These are phyloP conservation scores for Asclepias syriaca DNA, from an alignment of 257 asterid species.

Conservation along the genomic window DNA sequence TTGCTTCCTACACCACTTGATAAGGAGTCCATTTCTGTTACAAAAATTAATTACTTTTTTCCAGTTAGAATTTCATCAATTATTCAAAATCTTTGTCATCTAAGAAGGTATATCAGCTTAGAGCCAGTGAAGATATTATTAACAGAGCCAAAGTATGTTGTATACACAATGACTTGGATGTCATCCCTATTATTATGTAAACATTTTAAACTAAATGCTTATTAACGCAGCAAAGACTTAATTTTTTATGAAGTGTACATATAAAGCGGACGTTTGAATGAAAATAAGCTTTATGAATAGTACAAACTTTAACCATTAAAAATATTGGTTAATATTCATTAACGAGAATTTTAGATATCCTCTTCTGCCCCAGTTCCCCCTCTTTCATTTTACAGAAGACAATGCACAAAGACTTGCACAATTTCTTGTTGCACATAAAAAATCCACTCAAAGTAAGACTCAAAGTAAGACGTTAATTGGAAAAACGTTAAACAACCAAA, in stretches of 20 bases:
- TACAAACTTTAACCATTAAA: neutral
- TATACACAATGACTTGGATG: neutral
- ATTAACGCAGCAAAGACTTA: neutral
- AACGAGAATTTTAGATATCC: neutral
- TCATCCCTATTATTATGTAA: neutral
- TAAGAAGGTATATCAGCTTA: conserved; percentile 8
- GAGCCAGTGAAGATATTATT: conserved; percentile 10
- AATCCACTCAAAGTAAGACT: neutral
- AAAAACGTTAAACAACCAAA: neutral
- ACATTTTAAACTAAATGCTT: neutral
- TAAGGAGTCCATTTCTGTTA: conserved; percentile 86
- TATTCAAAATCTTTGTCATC: conserved; percentile 25
- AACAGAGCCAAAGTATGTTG: neutral
- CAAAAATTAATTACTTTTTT: conserved; percentile 73
- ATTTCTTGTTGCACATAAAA: neutral
- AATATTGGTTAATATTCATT: neutral
- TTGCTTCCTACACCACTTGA: conserved; percentile 99
- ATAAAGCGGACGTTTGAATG: neutral
- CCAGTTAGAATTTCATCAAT: conserved; percentile 46
- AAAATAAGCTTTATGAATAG: neutral
- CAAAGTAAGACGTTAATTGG: neutral
- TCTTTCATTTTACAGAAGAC: neutral
- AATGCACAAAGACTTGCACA: neutral
- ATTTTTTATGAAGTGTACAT: neutral
- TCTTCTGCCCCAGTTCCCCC: neutral